Percentiles rank a stretch among this genome's conserved stretches.
phyloP scores from a whole-genome alignment of 371 early-diverging fungal genomes.

The Nematocida sp. region DNA sequence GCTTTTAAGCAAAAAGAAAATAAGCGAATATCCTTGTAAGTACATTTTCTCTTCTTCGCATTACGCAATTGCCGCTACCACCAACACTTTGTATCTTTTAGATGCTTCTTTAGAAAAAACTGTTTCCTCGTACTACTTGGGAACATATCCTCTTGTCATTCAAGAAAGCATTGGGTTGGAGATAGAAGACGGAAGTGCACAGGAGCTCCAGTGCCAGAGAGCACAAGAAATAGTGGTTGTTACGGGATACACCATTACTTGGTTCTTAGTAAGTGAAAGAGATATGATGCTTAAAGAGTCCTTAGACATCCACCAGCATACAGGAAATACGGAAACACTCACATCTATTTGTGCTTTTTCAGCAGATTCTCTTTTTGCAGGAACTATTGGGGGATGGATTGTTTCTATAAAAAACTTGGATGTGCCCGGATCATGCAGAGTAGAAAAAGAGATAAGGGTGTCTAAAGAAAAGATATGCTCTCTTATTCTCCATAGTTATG shows the following conservation, averaged over 20 bases:
- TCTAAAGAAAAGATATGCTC: conserved; percentile 4
- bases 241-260: conserved; percentile 21
- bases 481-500: not conserved
- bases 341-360: not conserved
- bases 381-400: conserved; percentile 50
- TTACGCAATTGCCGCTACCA: not conserved
- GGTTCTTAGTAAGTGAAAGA: not conserved
- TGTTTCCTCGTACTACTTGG: too few relatives aligned
- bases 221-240: not conserved
- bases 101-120: not conserved
- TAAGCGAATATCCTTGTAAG: not conserved
- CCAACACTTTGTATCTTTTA: not conserved
- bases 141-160: not conserved
- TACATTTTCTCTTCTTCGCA: not conserved
- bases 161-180: not conserved
- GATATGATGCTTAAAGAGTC: not conserved
- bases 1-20: not conserved
- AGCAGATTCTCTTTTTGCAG: not conserved
- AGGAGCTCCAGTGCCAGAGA: too few relatives aligned
- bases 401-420: not conserved
- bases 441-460: not conserved
- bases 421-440: not conserved
- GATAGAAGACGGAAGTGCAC: not conserved
- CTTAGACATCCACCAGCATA: not conserved
- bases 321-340: conserved; percentile 12